Percentiles rank a stretch among this genome's conserved stretches.
Evolutionary conservation across 768 basidiomycete genomes (phyloP).

Genomic region (Postia placenta): DNA sequence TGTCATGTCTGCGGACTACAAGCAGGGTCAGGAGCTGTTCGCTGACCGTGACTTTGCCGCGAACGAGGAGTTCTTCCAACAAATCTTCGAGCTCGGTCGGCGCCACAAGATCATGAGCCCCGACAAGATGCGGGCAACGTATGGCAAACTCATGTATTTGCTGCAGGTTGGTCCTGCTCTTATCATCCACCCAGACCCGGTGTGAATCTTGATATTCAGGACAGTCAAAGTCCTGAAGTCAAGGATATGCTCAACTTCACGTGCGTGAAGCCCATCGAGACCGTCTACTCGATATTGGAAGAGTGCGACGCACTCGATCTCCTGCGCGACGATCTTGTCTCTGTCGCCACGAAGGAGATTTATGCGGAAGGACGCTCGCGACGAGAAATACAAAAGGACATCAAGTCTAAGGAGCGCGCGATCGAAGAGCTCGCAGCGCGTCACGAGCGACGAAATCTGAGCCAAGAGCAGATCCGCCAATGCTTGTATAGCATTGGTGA

Average conservation of each 20-base stretch:
- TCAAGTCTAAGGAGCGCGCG: slow-evolving; percentile 78
- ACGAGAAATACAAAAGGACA: slow-evolving; percentile 79
- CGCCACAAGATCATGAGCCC: slow-evolving; percentile 92
- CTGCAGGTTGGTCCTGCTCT: slow-evolving; percentile 50
- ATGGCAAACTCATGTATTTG: slow-evolving; percentile 81
- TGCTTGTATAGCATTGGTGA: slow-evolving; percentile 87
- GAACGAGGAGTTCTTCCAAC: slow-evolving; percentile 76
- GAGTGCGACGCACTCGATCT: slow-evolving; percentile 57
- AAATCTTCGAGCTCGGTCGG: slow-evolving; percentile 75
- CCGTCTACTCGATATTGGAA: slow-evolving; percentile 65
- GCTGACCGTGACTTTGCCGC: slow-evolving; percentile 73
- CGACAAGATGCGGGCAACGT: slow-evolving; percentile 86
- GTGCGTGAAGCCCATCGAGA: slow-evolving; percentile 72
- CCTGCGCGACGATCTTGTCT: slow-evolving; percentile 71
- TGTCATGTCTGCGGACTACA: slow-evolving; percentile 79
- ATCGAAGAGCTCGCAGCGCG: slow-evolving; percentile 67
- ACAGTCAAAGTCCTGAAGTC: slow-evolving; percentile 81
- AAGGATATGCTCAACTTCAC: slow-evolving; percentile 75
- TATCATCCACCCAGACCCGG: background rate
- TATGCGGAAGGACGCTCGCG: slow-evolving; percentile 63
- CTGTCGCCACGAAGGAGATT: slow-evolving; percentile 78
- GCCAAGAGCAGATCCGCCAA: slow-evolving; percentile 64
- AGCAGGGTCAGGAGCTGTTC: slow-evolving; percentile 83
- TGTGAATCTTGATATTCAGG: slow-evolving; percentile 36
- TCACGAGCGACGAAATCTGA: slow-evolving; percentile 52